Conservation (phyloP, 2,329 filamentous ascomycete genomes). For the Talaromyces pinophilus region DNA sequence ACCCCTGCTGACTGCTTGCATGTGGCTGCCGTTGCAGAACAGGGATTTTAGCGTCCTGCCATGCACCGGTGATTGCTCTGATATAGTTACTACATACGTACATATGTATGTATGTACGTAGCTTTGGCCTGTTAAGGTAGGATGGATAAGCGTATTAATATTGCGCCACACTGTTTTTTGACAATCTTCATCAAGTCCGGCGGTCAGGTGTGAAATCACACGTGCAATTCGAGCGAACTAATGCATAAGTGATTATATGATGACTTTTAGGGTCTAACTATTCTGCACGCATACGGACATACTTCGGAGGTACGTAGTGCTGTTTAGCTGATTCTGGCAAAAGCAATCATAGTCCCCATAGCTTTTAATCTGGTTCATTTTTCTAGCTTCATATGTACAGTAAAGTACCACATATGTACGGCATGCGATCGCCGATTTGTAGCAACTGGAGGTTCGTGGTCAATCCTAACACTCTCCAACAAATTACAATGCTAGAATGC, state of each 20-base stretch:
- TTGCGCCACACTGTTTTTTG: neutral
- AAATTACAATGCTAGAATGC: neutral
- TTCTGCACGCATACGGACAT: neutral
- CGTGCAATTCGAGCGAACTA: neutral
- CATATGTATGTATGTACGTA: neutral
- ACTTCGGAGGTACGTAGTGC: neutral
- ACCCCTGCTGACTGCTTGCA: neutral
- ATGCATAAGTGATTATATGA: neutral
- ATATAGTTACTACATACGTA: neutral
- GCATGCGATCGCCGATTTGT: neutral
- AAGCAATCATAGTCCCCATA: neutral
- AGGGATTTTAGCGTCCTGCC: neutral
- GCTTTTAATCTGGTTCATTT: too few relatives aligned
- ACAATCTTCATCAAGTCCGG: neutral
- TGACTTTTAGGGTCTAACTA: neutral
- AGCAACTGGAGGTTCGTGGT: neutral
- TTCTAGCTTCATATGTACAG: neutral
- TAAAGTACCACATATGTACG: neutral
- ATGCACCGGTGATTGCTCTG: neutral
- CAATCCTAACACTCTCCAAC: neutral
- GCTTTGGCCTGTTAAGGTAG: neutral
- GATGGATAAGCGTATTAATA: neutral
- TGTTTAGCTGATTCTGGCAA: neutral
- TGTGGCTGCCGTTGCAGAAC: neutral
- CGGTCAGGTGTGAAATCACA: neutral